Percentiles rank a stretch among this genome's conserved stretches.
Evolutionary conservation across 352 stramenopile genomes (phyloP).

Genomic region (Pythium brachiatum): DNA sequence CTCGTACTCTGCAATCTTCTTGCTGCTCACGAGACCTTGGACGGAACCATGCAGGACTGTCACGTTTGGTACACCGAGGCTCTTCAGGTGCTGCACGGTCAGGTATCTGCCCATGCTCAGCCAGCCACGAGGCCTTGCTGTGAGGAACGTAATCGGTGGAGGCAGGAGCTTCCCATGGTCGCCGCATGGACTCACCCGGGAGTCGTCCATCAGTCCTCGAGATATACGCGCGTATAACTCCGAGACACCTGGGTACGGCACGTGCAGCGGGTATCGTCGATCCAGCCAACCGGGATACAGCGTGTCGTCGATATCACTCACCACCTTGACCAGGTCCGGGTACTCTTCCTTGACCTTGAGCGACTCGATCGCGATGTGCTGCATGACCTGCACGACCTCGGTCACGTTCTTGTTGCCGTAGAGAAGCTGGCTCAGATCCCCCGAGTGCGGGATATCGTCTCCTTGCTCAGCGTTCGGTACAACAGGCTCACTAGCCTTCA

Average conservation of each 20-base stretch:
- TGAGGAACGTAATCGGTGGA: slow-evolving; percentile 80
- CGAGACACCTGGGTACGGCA: slow-evolving; percentile 76
- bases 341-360: slow-evolving; percentile 58
- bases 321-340: slow-evolving; percentile 73
- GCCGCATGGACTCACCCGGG: not conserved
- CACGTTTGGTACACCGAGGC: slow-evolving; percentile 65
- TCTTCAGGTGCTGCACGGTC: slow-evolving; percentile 77
- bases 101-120: slow-evolving; percentile 76
- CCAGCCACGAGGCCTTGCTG: slow-evolving; percentile 73
- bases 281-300: slow-evolving; percentile 79
- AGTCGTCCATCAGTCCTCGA: slow-evolving; percentile 38
- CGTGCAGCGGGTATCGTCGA: slow-evolving; percentile 67
- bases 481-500: slow-evolving; percentile 15
- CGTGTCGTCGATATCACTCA: slow-evolving; percentile 88
- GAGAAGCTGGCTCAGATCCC: slow-evolving; percentile 75
- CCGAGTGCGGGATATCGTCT: slow-evolving; percentile 55
- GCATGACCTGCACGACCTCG: slow-evolving; percentile 77
- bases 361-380: slow-evolving; percentile 79
- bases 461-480: not conserved
- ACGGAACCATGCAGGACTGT: slow-evolving; percentile 81
- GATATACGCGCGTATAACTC: slow-evolving; percentile 71
- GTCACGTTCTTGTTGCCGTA: slow-evolving; percentile 78
- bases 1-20: slow-evolving; percentile 68
- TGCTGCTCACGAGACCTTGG: slow-evolving; percentile 74
- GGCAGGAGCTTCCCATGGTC: slow-evolving; percentile 8